Evolutionary conservation across 148 eudicot species (phyloP).

Genomic region (Amaranthus palmeri): DNA sequence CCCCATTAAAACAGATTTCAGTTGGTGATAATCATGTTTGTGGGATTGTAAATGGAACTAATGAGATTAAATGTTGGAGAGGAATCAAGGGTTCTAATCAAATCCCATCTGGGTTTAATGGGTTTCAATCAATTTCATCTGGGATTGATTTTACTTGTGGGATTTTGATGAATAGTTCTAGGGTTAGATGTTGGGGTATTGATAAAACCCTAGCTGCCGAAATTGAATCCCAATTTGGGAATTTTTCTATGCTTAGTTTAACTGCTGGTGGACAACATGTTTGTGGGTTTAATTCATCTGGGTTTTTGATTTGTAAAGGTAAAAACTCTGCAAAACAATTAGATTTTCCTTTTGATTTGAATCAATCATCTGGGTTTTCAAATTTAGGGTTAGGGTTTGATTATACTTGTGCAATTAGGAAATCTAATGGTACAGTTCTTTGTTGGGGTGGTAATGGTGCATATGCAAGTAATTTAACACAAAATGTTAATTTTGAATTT

Average conservation of each 20-base stretch:
- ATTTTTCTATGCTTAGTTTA: conserved; percentile 39
- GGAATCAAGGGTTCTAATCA: conserved; percentile 23
- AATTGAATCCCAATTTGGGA: conserved; percentile 36
- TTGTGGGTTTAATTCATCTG: conserved; percentile 58
- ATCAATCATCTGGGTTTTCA: conserved; percentile 28
- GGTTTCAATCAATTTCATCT: conserved; percentile 52
- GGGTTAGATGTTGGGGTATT: conserved; percentile 72
- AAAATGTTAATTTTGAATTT: conserved; percentile 47
- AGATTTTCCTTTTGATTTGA: conserved; percentile 28
- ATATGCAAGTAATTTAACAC: conserved; percentile 33
- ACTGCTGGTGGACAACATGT: conserved; percentile 58
- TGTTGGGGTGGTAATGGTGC: conserved; percentile 74
- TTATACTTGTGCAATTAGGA: conserved; percentile 58
- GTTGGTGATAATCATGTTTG: conserved; percentile 65
- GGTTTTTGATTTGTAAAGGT: conserved; percentile 56
- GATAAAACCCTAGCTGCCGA: conserved; percentile 24
- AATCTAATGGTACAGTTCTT: conserved; percentile 40
- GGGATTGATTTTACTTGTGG: conserved; percentile 82
- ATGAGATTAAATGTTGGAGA: conserved; percentile 33
- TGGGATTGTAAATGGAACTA: conserved; percentile 33
- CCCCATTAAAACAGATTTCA: conserved; percentile 35
- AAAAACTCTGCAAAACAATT: conserved; percentile 35
- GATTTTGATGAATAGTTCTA: conserved; percentile 24
- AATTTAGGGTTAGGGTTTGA: conserved; percentile 51
- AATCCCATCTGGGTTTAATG: conserved; percentile 7